Percentiles rank a stretch among this genome's conserved stretches.
phyloP scores from a whole-genome alignment of 1,139 yeast genomes.

The Lodderomyces parapsilosis region DNA sequence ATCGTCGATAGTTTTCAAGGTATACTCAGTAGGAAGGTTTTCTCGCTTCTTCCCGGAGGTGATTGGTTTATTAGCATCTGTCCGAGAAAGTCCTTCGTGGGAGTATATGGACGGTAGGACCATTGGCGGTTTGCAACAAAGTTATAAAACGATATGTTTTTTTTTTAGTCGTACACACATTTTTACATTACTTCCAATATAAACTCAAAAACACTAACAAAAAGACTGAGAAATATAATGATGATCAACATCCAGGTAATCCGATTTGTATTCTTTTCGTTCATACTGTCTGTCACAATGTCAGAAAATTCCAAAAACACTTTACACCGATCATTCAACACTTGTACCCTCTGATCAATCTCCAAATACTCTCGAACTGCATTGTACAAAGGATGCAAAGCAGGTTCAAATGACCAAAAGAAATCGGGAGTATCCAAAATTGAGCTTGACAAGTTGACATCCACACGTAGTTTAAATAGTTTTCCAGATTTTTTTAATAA shows the following conservation, averaged over 20 bases:
- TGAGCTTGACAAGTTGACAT: constrained; percentile 86
- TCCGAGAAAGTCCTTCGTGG: constrained; percentile 33
- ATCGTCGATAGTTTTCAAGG: constrained; percentile 31
- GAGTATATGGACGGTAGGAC: constrained; percentile 48
- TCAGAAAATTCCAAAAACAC: constrained; percentile 93
- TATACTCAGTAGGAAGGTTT: constrained; percentile 23
- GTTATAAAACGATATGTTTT: not conserved
- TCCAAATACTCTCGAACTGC: constrained; percentile 92
- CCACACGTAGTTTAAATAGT: constrained; percentile 84
- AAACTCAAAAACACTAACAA: constrained; percentile 56
- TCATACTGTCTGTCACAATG: constrained; percentile 89
- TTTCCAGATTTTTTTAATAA: constrained; percentile 85
- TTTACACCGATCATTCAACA: constrained; percentile 87
- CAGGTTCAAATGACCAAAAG: constrained; percentile 96
- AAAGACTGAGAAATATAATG: constrained; percentile 74
- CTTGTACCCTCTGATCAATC: constrained; percentile 91
- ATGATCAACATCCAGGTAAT: constrained; percentile 89
- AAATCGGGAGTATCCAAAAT: constrained; percentile 94
- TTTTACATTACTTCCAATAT: constrained; percentile 31
- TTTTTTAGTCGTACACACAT: not conserved
- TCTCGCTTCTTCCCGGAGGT: constrained; percentile 28
- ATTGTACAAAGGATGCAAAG: constrained; percentile 83
- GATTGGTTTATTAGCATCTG: constrained; percentile 29
- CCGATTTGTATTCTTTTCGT: constrained; percentile 86
- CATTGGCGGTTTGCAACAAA: constrained; percentile 8